A percentile compares a stretch with the other conserved stretches of the same genome.
Conservation (phyloP, 371 early-diverging fungal species). For the Syncephalis plumigaleata region DNA sequence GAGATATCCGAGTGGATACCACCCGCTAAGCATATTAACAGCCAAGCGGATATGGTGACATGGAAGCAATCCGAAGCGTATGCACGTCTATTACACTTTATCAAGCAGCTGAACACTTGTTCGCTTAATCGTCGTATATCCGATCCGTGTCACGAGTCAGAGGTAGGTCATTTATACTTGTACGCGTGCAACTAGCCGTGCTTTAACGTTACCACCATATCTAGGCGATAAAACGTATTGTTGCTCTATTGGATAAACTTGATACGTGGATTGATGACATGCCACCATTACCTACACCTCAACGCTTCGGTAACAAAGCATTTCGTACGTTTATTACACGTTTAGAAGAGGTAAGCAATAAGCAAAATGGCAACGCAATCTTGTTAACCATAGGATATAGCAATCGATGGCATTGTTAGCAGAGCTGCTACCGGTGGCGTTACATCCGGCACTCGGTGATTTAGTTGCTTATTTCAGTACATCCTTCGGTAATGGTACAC, state of each 20-base stretch:
- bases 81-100: constrained; percentile 48
- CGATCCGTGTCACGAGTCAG: constrained; percentile 28
- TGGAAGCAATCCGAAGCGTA: constrained; percentile 48
- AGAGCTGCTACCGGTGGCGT: constrained; percentile 14
- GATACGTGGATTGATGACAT: constrained; percentile 53
- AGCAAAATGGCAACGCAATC: constrained; percentile 1
- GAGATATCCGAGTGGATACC: not conserved
- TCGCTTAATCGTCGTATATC: constrained; percentile 37
- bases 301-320: constrained; percentile 64
- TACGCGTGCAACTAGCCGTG: too few species aligned
- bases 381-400: not conserved
- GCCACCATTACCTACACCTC: constrained; percentile 51
- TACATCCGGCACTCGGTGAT: constrained; percentile 40
- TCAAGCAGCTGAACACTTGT: constrained; percentile 44
- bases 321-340: constrained; percentile 43
- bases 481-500: constrained; percentile 81
- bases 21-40: constrained; percentile 34
- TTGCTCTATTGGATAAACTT: constrained; percentile 40
- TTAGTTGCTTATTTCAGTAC: constrained; percentile 57
- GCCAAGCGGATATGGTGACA: constrained; percentile 24
- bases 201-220: not conserved
- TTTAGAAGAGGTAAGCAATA: constrained; percentile 26
- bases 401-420: constrained; percentile 13
- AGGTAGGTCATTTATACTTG: constrained; percentile 12
- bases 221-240: constrained; percentile 29